These are phyloP conservation scores for Peziza echinospora DNA, from an alignment of 495 filamentous ascomycete species.

Conservation along the genomic window DNA sequence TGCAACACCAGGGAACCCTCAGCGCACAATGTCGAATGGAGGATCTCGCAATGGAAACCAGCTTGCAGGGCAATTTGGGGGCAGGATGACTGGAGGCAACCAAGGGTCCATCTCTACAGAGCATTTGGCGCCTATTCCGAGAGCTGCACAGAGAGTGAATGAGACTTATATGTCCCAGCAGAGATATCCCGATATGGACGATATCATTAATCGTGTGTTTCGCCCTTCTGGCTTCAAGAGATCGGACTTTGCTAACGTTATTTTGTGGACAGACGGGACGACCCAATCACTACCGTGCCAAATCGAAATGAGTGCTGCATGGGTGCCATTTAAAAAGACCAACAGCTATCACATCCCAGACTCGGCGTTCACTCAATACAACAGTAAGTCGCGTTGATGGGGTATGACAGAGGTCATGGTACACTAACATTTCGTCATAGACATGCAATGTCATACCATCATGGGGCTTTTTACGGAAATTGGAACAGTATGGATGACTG, in stretches of 20 bases:
- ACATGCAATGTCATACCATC: constrained; percentile 48
- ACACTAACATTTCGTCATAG: neutral
- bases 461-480: constrained; percentile 88
- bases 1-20: no score
- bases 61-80: neutral
- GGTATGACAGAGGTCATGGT: no score
- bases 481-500: constrained; percentile 83
- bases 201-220: constrained; percentile 65
- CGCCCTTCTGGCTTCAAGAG: no score
- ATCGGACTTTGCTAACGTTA: constrained; percentile 4
- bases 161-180: constrained; percentile 49
- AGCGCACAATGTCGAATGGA: no score
- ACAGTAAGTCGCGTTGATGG: constrained; percentile 26
- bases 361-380: constrained; percentile 70
- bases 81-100: neutral
- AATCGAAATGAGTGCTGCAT: constrained; percentile 44
- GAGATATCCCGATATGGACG: constrained; percentile 74
- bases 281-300: constrained; percentile 63
- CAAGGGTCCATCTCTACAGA: constrained; percentile 1
- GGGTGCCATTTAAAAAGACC: constrained; percentile 72
- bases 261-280: neutral
- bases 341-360: constrained; percentile 73
- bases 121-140: constrained; percentile 41
- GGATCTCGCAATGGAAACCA: no score
- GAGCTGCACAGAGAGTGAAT: constrained; percentile 69